These are phyloP conservation scores for Chalaropsis ovoidea DNA, from an alignment of 2,329 filamentous ascomycete species.

Conservation along the genomic window DNA sequence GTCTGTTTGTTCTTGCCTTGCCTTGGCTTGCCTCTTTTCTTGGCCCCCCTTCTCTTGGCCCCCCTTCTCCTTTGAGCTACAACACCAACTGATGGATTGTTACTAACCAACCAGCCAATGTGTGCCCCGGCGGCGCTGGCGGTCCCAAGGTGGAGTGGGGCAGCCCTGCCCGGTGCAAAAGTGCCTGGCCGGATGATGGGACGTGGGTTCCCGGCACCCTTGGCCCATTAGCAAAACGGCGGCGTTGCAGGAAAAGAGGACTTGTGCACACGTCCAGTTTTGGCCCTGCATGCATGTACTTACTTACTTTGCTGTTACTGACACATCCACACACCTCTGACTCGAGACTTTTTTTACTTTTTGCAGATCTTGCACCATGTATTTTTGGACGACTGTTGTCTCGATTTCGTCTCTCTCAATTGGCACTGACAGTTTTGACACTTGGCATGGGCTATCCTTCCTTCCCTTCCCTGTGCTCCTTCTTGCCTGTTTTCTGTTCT, in stretches of 20 bases:
- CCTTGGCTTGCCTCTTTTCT: background rate
- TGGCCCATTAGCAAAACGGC: too few relatives aligned
- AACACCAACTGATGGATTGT: background rate
- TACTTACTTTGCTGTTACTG: too few relatives aligned
- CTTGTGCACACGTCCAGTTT: too few relatives aligned
- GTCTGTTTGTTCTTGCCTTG: background rate
- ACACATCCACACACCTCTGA: too few relatives aligned
- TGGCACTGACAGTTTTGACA: conserved; percentile 12
- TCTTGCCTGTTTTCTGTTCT: too few relatives aligned
- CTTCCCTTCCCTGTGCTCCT: background rate
- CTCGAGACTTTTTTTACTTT: too few relatives aligned
- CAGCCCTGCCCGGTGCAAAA: conserved; percentile 6
- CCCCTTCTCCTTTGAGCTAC: background rate
- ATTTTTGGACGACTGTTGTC: background rate
- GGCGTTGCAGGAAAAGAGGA: too few relatives aligned
- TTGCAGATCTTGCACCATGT: background rate
- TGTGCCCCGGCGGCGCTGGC: too few relatives aligned
- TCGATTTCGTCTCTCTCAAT: background rate
- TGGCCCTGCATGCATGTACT: too few relatives aligned
- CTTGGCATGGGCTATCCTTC: background rate
- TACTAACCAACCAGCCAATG: too few relatives aligned
- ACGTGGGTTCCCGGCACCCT: background rate
- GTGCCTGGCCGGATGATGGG: background rate
- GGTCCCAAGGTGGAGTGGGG: background rate
- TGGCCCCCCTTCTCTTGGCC: conserved; percentile 6